Evolutionary conservation across 768 basidiomycete genomes (phyloP).

Genomic region (Hypholoma sublateritium): DNA sequence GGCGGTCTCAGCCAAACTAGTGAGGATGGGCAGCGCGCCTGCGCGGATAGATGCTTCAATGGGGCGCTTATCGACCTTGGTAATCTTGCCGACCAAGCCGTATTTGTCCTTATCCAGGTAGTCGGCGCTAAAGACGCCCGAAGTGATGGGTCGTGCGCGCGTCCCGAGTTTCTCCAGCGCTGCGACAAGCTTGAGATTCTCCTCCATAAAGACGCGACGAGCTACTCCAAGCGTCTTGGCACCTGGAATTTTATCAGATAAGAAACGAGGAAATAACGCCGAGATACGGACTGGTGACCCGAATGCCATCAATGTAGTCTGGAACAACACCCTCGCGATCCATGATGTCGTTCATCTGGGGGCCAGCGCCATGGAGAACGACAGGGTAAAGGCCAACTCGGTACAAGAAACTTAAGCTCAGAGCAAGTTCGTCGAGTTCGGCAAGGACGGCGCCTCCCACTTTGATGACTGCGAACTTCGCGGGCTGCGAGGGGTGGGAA

Average conservation of each 20-base stretch:
- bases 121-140: constrained; percentile 96
- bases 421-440: constrained; percentile 89
- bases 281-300: constrained; percentile 80
- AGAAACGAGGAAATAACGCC: neutral
- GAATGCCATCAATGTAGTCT: constrained; percentile 96
- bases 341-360: constrained; percentile 92
- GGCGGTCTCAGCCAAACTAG: constrained; percentile 88
- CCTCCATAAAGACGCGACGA: constrained; percentile 94
- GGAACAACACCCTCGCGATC: constrained; percentile 92
- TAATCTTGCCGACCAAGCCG: constrained; percentile 94
- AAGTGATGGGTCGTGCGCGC: constrained; percentile 95
- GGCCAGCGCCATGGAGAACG: constrained; percentile 94
- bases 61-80: constrained; percentile 91
- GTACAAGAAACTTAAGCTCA: constrained; percentile 95
- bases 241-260: constrained; percentile 44
- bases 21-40: constrained; percentile 94
- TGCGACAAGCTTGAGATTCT: constrained; percentile 92
- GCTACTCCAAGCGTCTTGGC: constrained; percentile 93
- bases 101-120: constrained; percentile 96
- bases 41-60: constrained; percentile 96
- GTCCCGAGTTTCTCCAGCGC: constrained; percentile 95
- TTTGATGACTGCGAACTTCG: constrained; percentile 97
- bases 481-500: constrained; percentile 83
- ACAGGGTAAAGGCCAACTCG: constrained; percentile 98
- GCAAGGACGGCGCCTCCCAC: constrained; percentile 95